Conservation (phyloP, 176 grass and related monocot genomes). For the Phragmites australis region DNA sequence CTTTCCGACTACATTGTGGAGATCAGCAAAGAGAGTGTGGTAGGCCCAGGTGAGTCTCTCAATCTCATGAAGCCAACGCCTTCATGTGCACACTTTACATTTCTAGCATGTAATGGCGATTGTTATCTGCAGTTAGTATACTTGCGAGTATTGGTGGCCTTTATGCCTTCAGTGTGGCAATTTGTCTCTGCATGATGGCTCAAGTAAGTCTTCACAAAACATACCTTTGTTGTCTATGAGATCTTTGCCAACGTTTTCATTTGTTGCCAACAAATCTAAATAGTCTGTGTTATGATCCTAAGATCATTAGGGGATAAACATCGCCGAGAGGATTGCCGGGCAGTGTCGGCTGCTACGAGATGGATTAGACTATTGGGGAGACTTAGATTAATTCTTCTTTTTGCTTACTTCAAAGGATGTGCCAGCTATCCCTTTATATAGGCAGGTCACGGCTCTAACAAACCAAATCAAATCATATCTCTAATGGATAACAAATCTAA, state of each 20-base stretch:
- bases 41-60: slow-evolving; percentile 73
- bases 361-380: too few species aligned
- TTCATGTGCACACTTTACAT: background rate
- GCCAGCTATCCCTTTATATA: too few species aligned
- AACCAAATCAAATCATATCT: too few species aligned
- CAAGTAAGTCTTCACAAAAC: slow-evolving; percentile 67
- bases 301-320: too few species aligned
- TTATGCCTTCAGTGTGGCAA: slow-evolving; percentile 72
- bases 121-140: slow-evolving; percentile 68
- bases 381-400: too few species aligned
- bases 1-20: slow-evolving; percentile 94
- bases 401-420: too few species aligned
- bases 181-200: slow-evolving; percentile 78
- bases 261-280: background rate
- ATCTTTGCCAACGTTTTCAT: background rate
- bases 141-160: slow-evolving; percentile 86
- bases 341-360: too few species aligned
- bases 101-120: slow-evolving; percentile 33
- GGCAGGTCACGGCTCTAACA: too few species aligned
- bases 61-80: background rate
- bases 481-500: too few species aligned
- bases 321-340: too few species aligned
- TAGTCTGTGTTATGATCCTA: background rate
- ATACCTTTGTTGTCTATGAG: background rate
- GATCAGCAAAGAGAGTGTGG: slow-evolving; percentile 70